Conservation (phyloP, 2,329 filamentous ascomycete species). For the Cordyceps farinosa region DNA sequence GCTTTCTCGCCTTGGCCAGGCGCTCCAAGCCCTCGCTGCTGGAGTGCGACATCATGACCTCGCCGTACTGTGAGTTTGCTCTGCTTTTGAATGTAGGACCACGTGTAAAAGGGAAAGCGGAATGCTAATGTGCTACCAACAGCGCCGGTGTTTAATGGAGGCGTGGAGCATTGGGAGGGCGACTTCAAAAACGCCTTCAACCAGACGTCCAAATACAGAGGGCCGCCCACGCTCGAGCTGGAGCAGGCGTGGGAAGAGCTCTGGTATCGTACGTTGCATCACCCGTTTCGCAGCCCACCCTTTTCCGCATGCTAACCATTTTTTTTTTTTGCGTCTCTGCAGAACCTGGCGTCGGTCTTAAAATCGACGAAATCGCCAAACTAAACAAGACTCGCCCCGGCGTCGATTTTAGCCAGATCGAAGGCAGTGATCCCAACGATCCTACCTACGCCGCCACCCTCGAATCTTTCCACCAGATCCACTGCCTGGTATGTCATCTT, state of each 20-base stretch:
- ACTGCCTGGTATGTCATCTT: slow-evolving; percentile 18
- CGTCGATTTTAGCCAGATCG: slow-evolving; percentile 3
- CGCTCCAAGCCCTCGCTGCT: slow-evolving; percentile 10
- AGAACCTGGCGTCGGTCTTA: slow-evolving; percentile 10
- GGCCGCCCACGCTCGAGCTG: slow-evolving; percentile 14
- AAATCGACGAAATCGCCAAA: slow-evolving; percentile 5
- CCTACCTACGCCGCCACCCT: slow-evolving; percentile 19
- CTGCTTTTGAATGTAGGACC: too few species aligned
- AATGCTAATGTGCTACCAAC: neutral
- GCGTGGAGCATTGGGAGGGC: slow-evolving; percentile 14
- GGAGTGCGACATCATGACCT: slow-evolving; percentile 11
- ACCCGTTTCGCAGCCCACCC: neutral
- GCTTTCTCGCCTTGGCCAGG: neutral
- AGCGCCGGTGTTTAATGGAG: slow-evolving; percentile 14
- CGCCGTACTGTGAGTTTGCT: slow-evolving; percentile 12
- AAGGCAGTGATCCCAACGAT: slow-evolving; percentile 12
- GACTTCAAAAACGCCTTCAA: slow-evolving; percentile 12
- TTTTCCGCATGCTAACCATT: neutral
- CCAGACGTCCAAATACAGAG: slow-evolving; percentile 15
- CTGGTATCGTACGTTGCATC: slow-evolving; percentile 11
- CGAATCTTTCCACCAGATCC: slow-evolving; percentile 22
- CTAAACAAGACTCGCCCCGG: slow-evolving; percentile 15
- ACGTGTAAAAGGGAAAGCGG: neutral
- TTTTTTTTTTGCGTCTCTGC: neutral
- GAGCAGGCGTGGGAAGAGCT: slow-evolving; percentile 15